phyloP scores from a whole-genome alignment of 441 rosid genomes.

The Croton laevigatus region DNA sequence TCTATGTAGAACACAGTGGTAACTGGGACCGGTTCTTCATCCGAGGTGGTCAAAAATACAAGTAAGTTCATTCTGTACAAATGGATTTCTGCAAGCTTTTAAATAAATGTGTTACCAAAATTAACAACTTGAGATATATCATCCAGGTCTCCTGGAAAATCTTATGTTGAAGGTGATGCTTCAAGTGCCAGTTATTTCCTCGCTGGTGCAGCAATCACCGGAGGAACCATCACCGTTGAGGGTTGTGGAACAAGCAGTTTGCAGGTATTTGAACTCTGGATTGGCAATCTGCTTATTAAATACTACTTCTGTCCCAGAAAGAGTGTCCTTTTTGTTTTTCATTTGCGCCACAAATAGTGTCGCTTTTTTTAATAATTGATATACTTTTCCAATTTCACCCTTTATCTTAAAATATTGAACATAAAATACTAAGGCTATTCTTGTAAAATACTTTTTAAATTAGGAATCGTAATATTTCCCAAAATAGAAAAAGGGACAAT shows the following conservation, averaged over 20 bases:
- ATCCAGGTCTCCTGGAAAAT: constrained; percentile 85
- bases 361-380: too few relatives aligned
- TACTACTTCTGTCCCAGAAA: too few relatives aligned
- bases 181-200: constrained; percentile 99
- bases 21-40: constrained; percentile 87
- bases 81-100: constrained; percentile 14
- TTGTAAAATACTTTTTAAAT: too few relatives aligned
- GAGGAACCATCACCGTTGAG: constrained; percentile 92
- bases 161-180: constrained; percentile 97
- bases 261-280: constrained; percentile 51
- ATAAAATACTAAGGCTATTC: too few relatives aligned
- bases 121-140: constrained; percentile 19
- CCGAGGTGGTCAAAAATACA: constrained; percentile 87
- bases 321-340: too few relatives aligned
- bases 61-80: constrained; percentile 39
- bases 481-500: too few relatives aligned
- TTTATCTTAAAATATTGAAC: too few relatives aligned
- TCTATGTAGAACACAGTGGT: constrained; percentile 58
- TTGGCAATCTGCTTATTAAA: not conserved
- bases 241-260: constrained; percentile 94
- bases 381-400: too few relatives aligned
- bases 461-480: too few relatives aligned
- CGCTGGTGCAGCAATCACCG: constrained; percentile 96
- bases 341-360: too few relatives aligned
- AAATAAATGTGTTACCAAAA: constrained; percentile 5